These are phyloP conservation scores for Amanita pallidorosea DNA, from an alignment of 768 basidiomycete genomes.

Conservation along the genomic window DNA sequence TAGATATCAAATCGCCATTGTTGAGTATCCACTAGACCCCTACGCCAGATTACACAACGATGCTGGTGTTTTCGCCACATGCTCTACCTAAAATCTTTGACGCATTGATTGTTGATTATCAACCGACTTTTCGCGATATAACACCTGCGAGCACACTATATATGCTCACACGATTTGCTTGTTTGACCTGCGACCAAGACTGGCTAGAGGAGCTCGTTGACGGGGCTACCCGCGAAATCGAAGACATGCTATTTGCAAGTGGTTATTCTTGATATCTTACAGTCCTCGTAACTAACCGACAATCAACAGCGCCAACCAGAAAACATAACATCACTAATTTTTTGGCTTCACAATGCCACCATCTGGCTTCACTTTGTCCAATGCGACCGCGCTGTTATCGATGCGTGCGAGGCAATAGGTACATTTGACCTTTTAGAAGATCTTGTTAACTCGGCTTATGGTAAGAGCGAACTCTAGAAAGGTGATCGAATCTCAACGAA, in stretches of 20 bases:
- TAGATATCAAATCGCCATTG: slow-evolving; percentile 4
- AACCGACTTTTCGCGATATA: slow-evolving; percentile 57
- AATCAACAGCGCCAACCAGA: slow-evolving; percentile 61
- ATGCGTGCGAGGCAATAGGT: slow-evolving; percentile 74
- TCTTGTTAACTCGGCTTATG: slow-evolving; percentile 89
- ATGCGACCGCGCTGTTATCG: slow-evolving; percentile 69
- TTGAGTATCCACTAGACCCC: slow-evolving; percentile 46
- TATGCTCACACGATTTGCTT: slow-evolving; percentile 89
- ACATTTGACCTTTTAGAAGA: slow-evolving; percentile 84
- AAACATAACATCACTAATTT: slow-evolving; percentile 77
- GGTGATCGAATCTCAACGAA: slow-evolving; percentile 5
- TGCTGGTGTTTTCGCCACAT: slow-evolving; percentile 88
- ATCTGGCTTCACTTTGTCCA: slow-evolving; percentile 87
- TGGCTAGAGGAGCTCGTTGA: slow-evolving; percentile 93
- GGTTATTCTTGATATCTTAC: slow-evolving; percentile 1
- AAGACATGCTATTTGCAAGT: slow-evolving; percentile 86
- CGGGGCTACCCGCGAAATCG: slow-evolving; percentile 85
- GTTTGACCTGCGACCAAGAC: slow-evolving; percentile 75
- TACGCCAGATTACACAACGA: slow-evolving; percentile 63
- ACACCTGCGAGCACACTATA: slow-evolving; percentile 90
- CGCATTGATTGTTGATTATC: slow-evolving; percentile 70
- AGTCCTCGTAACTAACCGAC: slow-evolving; percentile 7
- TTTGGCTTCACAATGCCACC: slow-evolving; percentile 92
- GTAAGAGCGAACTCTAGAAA: slow-evolving; percentile 27
- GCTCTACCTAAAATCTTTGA: slow-evolving; percentile 71